Evolutionary conservation across 1,284 basidiomycete genomes (phyloP), one percentile per base, ranked within the genome.

Genomic region (Trametes sp.): DNA sequence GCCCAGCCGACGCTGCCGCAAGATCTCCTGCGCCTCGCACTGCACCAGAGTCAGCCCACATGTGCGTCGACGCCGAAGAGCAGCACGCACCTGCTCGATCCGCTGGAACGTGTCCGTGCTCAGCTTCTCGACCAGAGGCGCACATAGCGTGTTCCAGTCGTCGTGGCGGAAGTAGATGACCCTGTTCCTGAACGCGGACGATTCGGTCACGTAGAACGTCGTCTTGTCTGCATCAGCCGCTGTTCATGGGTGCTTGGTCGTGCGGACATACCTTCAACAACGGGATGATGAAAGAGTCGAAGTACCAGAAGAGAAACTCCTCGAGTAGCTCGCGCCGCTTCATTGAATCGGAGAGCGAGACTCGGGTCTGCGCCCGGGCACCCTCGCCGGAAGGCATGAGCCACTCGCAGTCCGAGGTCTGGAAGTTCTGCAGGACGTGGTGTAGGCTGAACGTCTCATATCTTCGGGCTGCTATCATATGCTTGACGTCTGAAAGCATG

Each of bases 191-290:
- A 92, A 95, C 1, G 90, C 91, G 6, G 92, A 89, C 0, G 96
- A 95, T 69, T 99, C 95, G 0, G 98, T 99, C 44, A 94, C 84
- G 74, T 98, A 98, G 78, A 98, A 99, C 0, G 91, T 91, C 0
- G 94, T 95, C 93, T 98, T 63, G 2, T 7, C 9, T 4, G 13
- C 23, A 14, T 46, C 7, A 42, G 21, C 24, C 21, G 33, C 28
- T 1, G 31, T 28, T 6, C 13, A n/a, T 14, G 7, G 16, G 35
- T 23, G 1, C 16, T 26, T 14, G 11, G 54, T 24, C 14, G 23
- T 8, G 38, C 14, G 31, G 49, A 62, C 80, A 65, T 64, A 94
- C 96, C 79, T 87, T 89, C 14, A 99, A 76, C 4, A 99, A 79
- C 0, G 92, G 88, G 2, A 94, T 78, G 7, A 99, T 73, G 71